Evolutionary conservation across 2,329 filamentous ascomycete genomes (phyloP).

Genomic region (Colletotrichum musicola): DNA sequence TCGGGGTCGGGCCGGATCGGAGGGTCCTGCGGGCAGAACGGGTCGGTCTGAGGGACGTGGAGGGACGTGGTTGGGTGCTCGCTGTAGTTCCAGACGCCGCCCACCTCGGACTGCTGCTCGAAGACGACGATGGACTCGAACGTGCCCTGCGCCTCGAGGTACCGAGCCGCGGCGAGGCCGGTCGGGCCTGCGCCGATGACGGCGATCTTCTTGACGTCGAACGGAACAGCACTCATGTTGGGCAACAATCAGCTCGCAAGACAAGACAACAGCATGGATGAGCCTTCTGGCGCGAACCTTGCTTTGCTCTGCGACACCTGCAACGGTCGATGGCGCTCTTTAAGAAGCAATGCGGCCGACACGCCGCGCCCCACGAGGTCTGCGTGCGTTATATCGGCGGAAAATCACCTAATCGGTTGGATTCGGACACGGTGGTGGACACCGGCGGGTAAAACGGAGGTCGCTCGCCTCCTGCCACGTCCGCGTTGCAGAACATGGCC

Average conservation of each 20-base stretch:
- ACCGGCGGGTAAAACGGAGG: conserved; percentile 17
- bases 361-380: conserved; percentile 11
- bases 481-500: conserved; percentile 6
- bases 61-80: conserved; percentile 59
- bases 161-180: conserved; percentile 84
- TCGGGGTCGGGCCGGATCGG: conserved; percentile 64
- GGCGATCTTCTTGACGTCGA: conserved; percentile 73
- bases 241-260: conserved; percentile 2
- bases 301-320: not conserved
- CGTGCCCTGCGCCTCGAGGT: conserved; percentile 75
- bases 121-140: conserved; percentile 82
- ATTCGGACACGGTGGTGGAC: conserved; percentile 30
- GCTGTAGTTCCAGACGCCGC: conserved; percentile 90
- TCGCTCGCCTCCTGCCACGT: not conserved
- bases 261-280: not conserved
- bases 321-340: not conserved
- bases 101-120: conserved; percentile 82
- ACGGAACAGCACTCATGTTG: conserved; percentile 43
- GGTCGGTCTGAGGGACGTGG: conserved; percentile 77
- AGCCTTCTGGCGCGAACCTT: not conserved
- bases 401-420: conserved; percentile 36
- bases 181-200: conserved; percentile 87
- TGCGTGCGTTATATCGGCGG: conserved; percentile 35
- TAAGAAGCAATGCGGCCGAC: conserved; percentile 11
- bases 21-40: conserved; percentile 71